Evolutionary conservation across 331 rosid genomes (phyloP).

Genomic region (Malus hybrid): DNA sequence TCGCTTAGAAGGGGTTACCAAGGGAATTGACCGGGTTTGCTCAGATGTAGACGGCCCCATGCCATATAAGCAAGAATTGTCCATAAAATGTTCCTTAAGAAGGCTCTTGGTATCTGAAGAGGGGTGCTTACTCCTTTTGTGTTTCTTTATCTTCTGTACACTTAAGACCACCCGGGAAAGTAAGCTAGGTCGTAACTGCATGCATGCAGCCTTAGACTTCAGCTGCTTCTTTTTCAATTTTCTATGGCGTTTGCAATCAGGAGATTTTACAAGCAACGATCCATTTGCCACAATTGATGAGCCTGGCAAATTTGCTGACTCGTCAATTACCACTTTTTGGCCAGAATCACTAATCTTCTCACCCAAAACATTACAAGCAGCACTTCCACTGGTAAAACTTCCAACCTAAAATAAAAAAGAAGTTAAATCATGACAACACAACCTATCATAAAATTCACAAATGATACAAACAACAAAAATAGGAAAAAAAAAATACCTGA

Average conservation of each 20-base stretch:
- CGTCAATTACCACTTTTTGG: constrained; percentile 15
- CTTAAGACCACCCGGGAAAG: constrained; percentile 33
- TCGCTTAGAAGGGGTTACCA: constrained; percentile 14
- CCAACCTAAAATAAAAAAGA: constrained; percentile 31
- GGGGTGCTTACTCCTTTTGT: constrained; percentile 35
- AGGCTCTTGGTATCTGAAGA: constrained; percentile 15
- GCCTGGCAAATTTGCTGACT: constrained; percentile 17
- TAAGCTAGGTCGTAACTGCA: constrained; percentile 39
- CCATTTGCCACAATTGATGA: constrained; percentile 9
- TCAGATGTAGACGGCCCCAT: constrained; percentile 52
- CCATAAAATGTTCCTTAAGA: constrained; percentile 18
- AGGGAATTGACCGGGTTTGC: constrained; percentile 14
- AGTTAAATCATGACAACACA: constrained; percentile 3
- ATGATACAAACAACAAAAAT: neutral
- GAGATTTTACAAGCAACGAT: constrained; percentile 17
- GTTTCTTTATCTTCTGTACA: constrained; percentile 47
- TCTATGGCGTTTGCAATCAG: constrained; percentile 26
- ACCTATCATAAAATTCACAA: neutral
- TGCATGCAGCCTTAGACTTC: constrained; percentile 31
- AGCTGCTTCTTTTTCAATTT: constrained; percentile 42
- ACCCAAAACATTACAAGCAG: constrained; percentile 18
- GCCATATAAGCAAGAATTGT: constrained; percentile 28
- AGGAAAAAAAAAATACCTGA: constrained; percentile 13
- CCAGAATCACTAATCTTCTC: constrained; percentile 18
- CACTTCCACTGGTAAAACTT: constrained; percentile 2